A percentile compares a stretch with the other conserved stretches of the same genome.
Evolutionary conservation across 108 stramenopile genomes (phyloP).

Genomic region (Fragilariopsis cylindrus): DNA sequence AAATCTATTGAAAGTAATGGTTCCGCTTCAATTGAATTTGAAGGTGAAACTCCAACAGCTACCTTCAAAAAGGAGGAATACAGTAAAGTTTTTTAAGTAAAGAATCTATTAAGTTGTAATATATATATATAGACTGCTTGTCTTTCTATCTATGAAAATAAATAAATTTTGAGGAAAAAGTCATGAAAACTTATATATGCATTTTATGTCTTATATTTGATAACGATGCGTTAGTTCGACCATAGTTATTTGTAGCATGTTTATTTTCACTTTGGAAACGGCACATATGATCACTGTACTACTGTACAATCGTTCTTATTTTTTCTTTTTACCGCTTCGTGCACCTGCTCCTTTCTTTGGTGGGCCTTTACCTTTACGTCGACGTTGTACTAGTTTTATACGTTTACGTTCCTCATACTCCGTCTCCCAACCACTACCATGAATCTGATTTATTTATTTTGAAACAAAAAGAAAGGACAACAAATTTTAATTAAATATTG

Average conservation of each 20-base stretch:
- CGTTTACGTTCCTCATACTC: slow-evolving; percentile 68
- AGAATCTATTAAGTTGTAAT: neutral
- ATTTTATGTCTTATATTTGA: too few relatives aligned
- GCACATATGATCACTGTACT: too few relatives aligned
- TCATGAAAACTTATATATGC: too few relatives aligned
- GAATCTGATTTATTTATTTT: slow-evolving; percentile 22
- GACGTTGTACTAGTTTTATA: slow-evolving; percentile 58
- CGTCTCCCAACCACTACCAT: slow-evolving; percentile 52
- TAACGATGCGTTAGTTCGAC: too few relatives aligned
- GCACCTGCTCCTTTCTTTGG: slow-evolving; percentile 89
- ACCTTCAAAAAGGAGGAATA: slow-evolving; percentile 62
- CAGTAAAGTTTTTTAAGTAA: slow-evolving; percentile 59
- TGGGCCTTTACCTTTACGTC: slow-evolving; percentile 86
- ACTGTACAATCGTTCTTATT: too few relatives aligned
- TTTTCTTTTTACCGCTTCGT: slow-evolving; percentile 46
- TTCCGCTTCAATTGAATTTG: slow-evolving; percentile 51
- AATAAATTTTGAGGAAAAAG: too few relatives aligned
- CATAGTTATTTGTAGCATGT: too few relatives aligned
- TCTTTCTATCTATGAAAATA: too few relatives aligned
- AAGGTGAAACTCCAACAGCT: slow-evolving; percentile 46
- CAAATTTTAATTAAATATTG: neutral
- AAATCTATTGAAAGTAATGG: slow-evolving; percentile 67
- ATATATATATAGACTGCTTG: neutral
- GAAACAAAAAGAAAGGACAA: neutral
- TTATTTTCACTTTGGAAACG: too few relatives aligned